phyloP scores from a whole-genome alignment of 2,329 filamentous ascomycete genomes.

The Incumbomyces delicatus region DNA sequence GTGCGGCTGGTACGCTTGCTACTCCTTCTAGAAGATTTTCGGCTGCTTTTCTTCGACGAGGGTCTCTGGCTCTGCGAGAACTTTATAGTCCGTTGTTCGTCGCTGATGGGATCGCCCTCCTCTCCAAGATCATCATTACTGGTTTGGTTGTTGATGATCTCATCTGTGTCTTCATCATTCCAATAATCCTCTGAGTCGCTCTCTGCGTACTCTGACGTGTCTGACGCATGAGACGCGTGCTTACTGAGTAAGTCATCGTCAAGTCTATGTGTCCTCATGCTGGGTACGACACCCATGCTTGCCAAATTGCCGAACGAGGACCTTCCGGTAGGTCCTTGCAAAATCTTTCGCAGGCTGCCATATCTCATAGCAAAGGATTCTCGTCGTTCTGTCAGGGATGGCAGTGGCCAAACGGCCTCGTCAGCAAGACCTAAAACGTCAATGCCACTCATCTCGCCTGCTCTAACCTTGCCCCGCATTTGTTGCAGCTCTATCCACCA shows the following conservation, averaged over 20 bases:
- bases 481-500: slow-evolving; percentile 74
- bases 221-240: slow-evolving; percentile 29
- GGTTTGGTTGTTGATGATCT: slow-evolving; percentile 14
- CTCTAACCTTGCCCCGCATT: slow-evolving; percentile 25
- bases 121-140: slow-evolving; percentile 8
- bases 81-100: slow-evolving; percentile 25
- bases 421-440: slow-evolving; percentile 37
- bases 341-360: slow-evolving; percentile 51
- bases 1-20: slow-evolving; percentile 8
- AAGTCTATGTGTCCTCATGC: slow-evolving; percentile 67
- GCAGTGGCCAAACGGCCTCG: slow-evolving; percentile 43
- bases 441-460: slow-evolving; percentile 27
- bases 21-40: slow-evolving; percentile 5
- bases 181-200: slow-evolving; percentile 36
- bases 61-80: slow-evolving; percentile 8
- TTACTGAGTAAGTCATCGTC: slow-evolving; percentile 49
- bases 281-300: slow-evolving; percentile 54
- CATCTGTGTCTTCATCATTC: slow-evolving; percentile 20
- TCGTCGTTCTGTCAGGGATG: slow-evolving; percentile 41
- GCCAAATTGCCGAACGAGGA: slow-evolving; percentile 39
- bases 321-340: slow-evolving; percentile 49
- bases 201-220: slow-evolving; percentile 14
- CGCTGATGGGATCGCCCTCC: slow-evolving; percentile 24
- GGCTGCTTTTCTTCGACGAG: slow-evolving; percentile 18
- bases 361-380: slow-evolving; percentile 39